Percentiles rank a stretch among this genome's conserved stretches.
Evolutionary conservation across 1,139 yeast genomes (phyloP).

Genomic region (Diutina rugosa): DNA sequence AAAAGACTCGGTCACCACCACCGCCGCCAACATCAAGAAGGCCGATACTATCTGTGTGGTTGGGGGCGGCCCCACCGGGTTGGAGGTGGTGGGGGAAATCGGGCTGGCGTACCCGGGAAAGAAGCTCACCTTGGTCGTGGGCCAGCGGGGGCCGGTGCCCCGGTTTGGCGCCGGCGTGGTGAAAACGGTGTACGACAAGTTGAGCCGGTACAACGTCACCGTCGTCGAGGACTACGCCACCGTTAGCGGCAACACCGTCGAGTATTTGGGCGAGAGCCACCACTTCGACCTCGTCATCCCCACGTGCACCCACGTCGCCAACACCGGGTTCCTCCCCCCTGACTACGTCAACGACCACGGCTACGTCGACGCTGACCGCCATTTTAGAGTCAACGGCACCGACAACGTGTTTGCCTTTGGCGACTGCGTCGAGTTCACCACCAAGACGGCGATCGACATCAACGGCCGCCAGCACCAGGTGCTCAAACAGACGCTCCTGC

Average conservation of each 20-base stretch:
- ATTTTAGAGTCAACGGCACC: slow-evolving; percentile 12
- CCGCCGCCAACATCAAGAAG: slow-evolving; percentile 7
- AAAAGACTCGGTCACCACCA: slow-evolving; percentile 1
- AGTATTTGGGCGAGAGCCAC: slow-evolving; percentile 9
- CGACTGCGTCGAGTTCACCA: slow-evolving; percentile 15
- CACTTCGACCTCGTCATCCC: slow-evolving; percentile 17
- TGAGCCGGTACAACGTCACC: slow-evolving; percentile 13
- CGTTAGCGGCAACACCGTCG: slow-evolving; percentile 2
- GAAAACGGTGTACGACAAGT: slow-evolving; percentile 9
- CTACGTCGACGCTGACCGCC: slow-evolving; percentile 14
- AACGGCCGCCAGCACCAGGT: slow-evolving; percentile 12
- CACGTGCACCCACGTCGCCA: slow-evolving; percentile 12
- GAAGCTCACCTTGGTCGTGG: slow-evolving; percentile 17
- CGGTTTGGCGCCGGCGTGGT: slow-evolving; percentile 7
- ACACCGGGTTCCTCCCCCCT: slow-evolving; percentile 12
- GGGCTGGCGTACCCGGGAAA: slow-evolving; percentile 11
- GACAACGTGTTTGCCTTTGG: slow-evolving; percentile 20
- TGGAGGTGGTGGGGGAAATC: slow-evolving; percentile 24
- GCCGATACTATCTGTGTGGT: slow-evolving; percentile 18
- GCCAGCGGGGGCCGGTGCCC: slow-evolving; percentile 14
- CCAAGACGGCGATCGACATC: slow-evolving; percentile 15
- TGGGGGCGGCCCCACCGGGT: slow-evolving; percentile 31
- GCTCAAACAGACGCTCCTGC: slow-evolving; percentile 4
- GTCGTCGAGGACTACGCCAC: slow-evolving; percentile 11
- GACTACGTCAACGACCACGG: slow-evolving; percentile 10